Base-by-base conservation (phyloP, 495 filamentous ascomycete genomes). In the Pseudomonodictys pantanalensis region DNA sequence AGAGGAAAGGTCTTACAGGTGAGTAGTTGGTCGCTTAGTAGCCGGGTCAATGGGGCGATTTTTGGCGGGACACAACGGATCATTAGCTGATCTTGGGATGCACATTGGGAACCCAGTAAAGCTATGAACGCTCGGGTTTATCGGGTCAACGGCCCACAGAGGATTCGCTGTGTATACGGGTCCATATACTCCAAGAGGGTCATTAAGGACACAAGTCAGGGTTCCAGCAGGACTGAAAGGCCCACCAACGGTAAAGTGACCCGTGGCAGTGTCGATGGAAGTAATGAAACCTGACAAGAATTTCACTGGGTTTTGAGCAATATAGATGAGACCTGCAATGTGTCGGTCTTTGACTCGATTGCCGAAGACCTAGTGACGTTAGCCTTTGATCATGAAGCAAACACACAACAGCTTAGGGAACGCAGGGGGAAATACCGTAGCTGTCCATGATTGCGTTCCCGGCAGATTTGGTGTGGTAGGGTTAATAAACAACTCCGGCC, bases 91-190 rank as follows among this genome's bases (percentile, higher is more conserved):
- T 35, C 48, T 9, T n/a, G 48, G 48, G 18, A 51, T 51, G 22
- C 48, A 51, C 48, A 51, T 51, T 11, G 48, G 48, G 29, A 51
- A 51, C 12, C 48, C 48, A 30, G 48, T 51, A 7, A 29, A 30
- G n/a, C 26, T 29, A 6, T 26, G 48, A 18, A 51, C 35, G 29
- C 48, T 51, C 3, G 48, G 48, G 24, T 51, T 51, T 29, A 11
- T 15, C 3, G 48, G 48, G 23, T 51, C 48, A 18, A 51, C 48
- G 24, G 25, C 15, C 48, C 48, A 51, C n/a, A 51, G 26, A 30
- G 48, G 48, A 51, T 51, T 51, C 24, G 24, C 48, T 18, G 48
- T 51, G 29, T 51, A 51, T 20, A 15, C 23, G 3, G 48, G n/a
- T 12, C 25, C 48, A 26, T 51, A 51, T 26, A 51, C 26, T 5